Conservation (phyloP, 768 basidiomycete species). For the Trametes maxima region DNA sequence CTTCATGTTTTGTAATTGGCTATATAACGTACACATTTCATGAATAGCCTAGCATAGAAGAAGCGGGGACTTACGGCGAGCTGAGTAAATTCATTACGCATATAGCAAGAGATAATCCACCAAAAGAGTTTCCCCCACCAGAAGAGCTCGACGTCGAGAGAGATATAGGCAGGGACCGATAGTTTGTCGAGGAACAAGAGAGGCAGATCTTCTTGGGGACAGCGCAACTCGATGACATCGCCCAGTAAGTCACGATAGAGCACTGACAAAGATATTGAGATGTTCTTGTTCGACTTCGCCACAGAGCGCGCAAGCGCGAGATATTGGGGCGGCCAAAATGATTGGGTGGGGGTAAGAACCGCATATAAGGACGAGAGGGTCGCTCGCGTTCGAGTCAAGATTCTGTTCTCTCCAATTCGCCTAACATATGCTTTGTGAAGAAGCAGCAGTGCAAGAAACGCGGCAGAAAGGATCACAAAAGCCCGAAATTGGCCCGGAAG, state of each 20-base stretch:
- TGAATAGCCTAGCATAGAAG: not conserved
- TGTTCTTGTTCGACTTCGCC: not conserved
- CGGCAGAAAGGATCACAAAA: not conserved
- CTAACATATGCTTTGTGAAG: not conserved
- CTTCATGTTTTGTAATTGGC: conserved; percentile 3
- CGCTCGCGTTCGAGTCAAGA: conserved; percentile 2
- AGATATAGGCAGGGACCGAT: not conserved
- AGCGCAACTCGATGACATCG: conserved; percentile 17
- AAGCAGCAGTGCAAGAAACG: not conserved
- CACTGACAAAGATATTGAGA: conserved; percentile 8
- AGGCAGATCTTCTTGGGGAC: conserved; percentile 14
- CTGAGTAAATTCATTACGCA: not conserved
- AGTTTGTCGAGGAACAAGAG: conserved; percentile 1
- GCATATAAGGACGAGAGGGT: conserved; percentile 13
- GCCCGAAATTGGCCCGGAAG: no score
- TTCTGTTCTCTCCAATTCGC: not conserved
- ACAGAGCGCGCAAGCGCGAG: conserved; percentile 7
- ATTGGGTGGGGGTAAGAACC: conserved; percentile 23
- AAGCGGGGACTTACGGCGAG: not conserved
- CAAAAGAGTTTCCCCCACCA: conserved; percentile 13
- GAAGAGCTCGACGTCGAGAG: conserved; percentile 8
- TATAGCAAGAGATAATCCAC: conserved; percentile 7
- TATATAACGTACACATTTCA: not conserved
- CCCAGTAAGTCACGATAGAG: conserved; percentile 14
- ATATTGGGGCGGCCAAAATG: conserved; percentile 23